Evolutionary conservation across 116 monocot genomes (phyloP), one percentile per base, ranked within the genome.

Genomic region (Trichopus zeylanicus): DNA sequence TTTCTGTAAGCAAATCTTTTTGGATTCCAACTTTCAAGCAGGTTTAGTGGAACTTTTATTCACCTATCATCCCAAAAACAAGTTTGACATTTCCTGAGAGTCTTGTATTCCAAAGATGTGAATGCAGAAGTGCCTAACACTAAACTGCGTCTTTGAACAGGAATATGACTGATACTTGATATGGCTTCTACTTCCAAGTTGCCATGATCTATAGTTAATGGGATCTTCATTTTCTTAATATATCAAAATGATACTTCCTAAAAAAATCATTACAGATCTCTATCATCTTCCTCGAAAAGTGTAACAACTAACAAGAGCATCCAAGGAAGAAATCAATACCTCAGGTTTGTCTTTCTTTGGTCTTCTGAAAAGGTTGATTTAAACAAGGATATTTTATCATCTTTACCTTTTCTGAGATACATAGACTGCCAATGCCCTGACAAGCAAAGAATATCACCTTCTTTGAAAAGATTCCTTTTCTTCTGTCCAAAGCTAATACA

Each of bases 271-370:
- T 42, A n/a, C 8, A 42, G 42, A 42, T 42, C 42, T n/a, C 13
- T 42, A 42, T 42, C 42, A 42, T 42, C 42, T 42, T 42, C 13
- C 42, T 42, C n/a, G 42, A 42, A 42, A 42, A 42, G 42, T 16
- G 42, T 16, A 42, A 42, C 16, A 42, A 42, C 18, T 16, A 42
- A 42, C 16, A 42, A 42, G 12, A 42, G 42, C 42, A 42, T 42
- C 42, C 42, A 42, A 42, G 42, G 42, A 9, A 42, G 42, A 42
- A 42, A 42, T 18, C 13, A 16, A 42, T 13, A 15, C 42, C n/a
- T 15, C 42, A 42, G 42, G n/a, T 42, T 42, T 42, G 42, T 42
- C 42, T 42, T 42, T 42, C 42, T 42, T 16, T 42, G 7, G 13
- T 42, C n/a, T 15, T 13, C 12, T 42, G n/a, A 4, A 42, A 42